Percentiles rank a stretch among this genome's conserved stretches.
These are phyloP conservation scores for Hypoxylon sp. DNA, from an alignment of 2,329 filamentous ascomycete species.

Conservation along the genomic window DNA sequence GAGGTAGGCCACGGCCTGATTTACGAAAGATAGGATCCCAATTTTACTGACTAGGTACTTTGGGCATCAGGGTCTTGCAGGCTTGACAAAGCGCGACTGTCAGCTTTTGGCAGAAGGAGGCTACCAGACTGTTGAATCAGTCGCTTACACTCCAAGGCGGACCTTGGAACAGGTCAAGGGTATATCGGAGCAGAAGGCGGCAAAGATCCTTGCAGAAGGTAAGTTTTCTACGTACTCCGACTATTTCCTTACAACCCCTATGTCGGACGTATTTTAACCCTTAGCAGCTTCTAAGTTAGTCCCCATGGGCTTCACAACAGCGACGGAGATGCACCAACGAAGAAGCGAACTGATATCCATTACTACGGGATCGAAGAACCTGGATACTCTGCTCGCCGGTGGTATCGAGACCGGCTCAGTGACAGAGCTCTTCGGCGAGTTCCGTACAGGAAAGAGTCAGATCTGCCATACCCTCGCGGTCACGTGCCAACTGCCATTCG, in stretches of 20 bases:
- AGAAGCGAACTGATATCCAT: constrained; percentile 98
- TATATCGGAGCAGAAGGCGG: constrained; percentile 96
- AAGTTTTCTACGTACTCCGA: constrained; percentile 44
- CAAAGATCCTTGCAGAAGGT: constrained; percentile 92
- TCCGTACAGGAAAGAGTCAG: constrained; percentile 97
- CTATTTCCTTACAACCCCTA: constrained; percentile 13
- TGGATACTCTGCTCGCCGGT: constrained; percentile 93
- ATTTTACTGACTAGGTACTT: neutral
- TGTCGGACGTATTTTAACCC: constrained; percentile 32
- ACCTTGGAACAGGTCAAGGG: constrained; percentile 95
- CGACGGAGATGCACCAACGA: constrained; percentile 98
- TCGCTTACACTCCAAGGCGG: constrained; percentile 90
- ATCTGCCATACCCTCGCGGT: constrained; percentile 99
- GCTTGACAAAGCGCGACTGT: constrained; percentile 94
- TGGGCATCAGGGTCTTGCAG: constrained; percentile 80
- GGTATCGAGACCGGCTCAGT: constrained; percentile 98
- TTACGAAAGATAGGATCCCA: neutral
- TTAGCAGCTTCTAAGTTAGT: constrained; percentile 88
- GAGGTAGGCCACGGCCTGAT: constrained; percentile 72
- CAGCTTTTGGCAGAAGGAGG: constrained; percentile 92
- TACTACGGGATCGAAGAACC: constrained; percentile 96
- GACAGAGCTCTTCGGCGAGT: constrained; percentile 98
- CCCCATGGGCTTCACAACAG: constrained; percentile 98
- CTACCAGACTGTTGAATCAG: constrained; percentile 94
- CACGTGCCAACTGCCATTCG: constrained; percentile 96